Evolutionary conservation across 2,329 filamentous ascomycete genomes (phyloP), one percentile per base, ranked within the genome.

Genomic region (Rutstroemia sp.): DNA sequence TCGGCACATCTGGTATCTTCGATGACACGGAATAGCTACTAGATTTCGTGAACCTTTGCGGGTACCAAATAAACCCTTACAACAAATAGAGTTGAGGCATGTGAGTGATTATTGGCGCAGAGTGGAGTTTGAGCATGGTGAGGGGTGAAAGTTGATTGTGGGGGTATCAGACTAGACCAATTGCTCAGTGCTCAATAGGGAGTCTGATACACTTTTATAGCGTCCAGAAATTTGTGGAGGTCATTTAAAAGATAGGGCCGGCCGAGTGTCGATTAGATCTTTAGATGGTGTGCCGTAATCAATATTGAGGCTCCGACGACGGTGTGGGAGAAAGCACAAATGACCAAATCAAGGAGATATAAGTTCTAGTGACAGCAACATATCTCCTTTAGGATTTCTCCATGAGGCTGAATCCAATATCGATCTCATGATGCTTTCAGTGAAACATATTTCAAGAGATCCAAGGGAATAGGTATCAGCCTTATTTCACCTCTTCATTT

Each of bases 361-460:
- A 27, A 40, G 34, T 23, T 25, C 5, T 16, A 21, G 12, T 34
- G 9, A n/a, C 10, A 7, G 40, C 44, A 25, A 27, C 14, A 47
- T 27, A n/a, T n/a, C 19, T 23, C 10, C 2, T 47, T 23, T 6
- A 40, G 25, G 51, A 54, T 14, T 34, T 17, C 17, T 17, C 34
- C 10, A 55, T 44, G 52, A 55, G 52, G 52, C 52, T 50, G 46
- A 55, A 55, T 49, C 30, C 10, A 23, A 23, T 25, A 47, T 5
- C 14, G 17, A 54, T 42, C 45, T 42, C 25, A 49, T 42, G 42
- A 47, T 39, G 17, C 8, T 16, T 6, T 34, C 8, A 40, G 45
- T 49, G 51, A 53, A 36, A 53, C 51, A 42, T 23, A 23, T 47
- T 25, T 7, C 44, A 47, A 47, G 44, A 21, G 42, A 46, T 27